Evolutionary conservation across 129 eudicot species (phyloP), one percentile per base, ranked within the genome.

Genomic region (Glebionis coronaria): DNA sequence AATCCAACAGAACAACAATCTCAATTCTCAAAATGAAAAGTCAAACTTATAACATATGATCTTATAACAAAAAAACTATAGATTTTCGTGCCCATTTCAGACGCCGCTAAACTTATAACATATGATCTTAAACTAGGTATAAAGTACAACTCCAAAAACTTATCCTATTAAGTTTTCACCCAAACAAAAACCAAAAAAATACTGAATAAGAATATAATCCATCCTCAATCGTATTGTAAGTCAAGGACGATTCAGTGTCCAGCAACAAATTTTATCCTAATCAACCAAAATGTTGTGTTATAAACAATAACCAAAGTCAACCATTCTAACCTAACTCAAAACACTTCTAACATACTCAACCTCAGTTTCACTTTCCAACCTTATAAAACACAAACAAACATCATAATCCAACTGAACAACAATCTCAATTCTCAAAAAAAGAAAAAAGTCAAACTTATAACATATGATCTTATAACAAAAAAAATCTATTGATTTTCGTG

Each of bases 361-460:
- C 7, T 64, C 19, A 44, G 12, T 4, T 45, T 63, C 56, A 45
- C 45, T 18, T 25, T 65, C 23, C 59, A 12, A n/a, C 44, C 4
- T 49, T 23, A 8, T 54, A 71, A 60, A 13, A 44, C 52, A 52
- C 44, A 21, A 25, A 31, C 40, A 31, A 31, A 0, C 40, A 31
- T 74, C 10, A 73, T 61, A 66, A 11, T 28, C 10, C 16, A 31
- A 49, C 42, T 9, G 9, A 15, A 56, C 58, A 45, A 44, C 31
- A 28, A 75, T 23, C 55, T 51, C 23, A 67, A 56, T 46, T 46
- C 56, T 9, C n/a, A n/a, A n/a, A n/a, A n/a, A n/a, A n/a, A n/a
- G n/a, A n/a, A n/a, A n/a, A n/a, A n/a, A n/a, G n/a, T n/a, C n/a
- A n/a, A n/a, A n/a, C n/a, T n/a, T n/a, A n/a, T n/a, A n/a, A n/a